These are phyloP conservation scores for Aspergillus sp. DNA, from an alignment of 2,329 filamentous ascomycete species.

Conservation along the genomic window DNA sequence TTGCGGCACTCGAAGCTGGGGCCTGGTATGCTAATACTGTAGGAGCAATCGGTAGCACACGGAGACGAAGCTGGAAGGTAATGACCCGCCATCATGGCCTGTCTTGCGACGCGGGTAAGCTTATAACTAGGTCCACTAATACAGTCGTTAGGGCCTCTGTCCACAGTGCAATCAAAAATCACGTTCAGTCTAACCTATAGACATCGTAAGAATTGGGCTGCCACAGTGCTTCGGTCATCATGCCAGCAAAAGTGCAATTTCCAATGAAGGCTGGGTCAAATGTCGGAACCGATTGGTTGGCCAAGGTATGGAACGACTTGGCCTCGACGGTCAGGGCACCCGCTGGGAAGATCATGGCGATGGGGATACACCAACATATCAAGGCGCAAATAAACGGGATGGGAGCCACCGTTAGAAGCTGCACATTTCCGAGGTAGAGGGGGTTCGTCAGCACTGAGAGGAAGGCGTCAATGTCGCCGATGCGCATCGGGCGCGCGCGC, in stretches of 20 bases:
- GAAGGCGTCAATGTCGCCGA: constrained; percentile 1
- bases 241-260: not conserved
- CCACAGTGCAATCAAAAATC: not conserved
- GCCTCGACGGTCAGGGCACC: constrained; percentile 2
- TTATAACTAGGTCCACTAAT: not conserved
- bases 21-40: not conserved
- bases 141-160: not conserved
- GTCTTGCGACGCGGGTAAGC: not conserved
- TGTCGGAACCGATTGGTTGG: not conserved
- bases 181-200: not conserved
- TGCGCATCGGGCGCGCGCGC: constrained; percentile 1
- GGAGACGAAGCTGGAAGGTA: not conserved
- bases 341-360: constrained; percentile 4
- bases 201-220: not conserved
- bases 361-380: not conserved
- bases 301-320: not conserved
- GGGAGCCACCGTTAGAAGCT: not conserved
- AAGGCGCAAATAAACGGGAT: constrained; percentile 1
- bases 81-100: not conserved
- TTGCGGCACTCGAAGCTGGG: not conserved
- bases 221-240: constrained; percentile 5
- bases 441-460: constrained; percentile 1
- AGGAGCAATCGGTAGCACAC: not conserved
- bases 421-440: not conserved
- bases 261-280: not conserved